These are phyloP conservation scores for Trametes punicea DNA, from an alignment of 768 basidiomycete genomes.

Conservation along the genomic window DNA sequence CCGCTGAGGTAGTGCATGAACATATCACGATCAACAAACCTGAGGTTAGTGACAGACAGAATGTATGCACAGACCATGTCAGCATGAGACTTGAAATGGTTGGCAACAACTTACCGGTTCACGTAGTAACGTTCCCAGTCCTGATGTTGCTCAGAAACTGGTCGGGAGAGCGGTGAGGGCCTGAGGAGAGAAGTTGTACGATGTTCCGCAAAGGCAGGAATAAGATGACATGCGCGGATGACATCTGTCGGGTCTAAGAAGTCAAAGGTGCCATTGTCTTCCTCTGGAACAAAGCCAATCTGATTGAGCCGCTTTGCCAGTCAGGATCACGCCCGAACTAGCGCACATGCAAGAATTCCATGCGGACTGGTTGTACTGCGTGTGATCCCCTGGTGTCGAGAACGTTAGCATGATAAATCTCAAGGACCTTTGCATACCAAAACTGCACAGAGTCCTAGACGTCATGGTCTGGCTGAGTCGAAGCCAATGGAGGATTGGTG, in stretches of 20 bases:
- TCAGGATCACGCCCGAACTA: slow-evolving; percentile 34
- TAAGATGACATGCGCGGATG: slow-evolving; percentile 38
- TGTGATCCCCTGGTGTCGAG: slow-evolving; percentile 20
- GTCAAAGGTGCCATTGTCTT: slow-evolving; percentile 35
- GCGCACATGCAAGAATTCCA: slow-evolving; percentile 39
- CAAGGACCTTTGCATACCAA: slow-evolving; percentile 30
- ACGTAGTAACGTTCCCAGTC: slow-evolving; percentile 27
- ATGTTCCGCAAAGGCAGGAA: slow-evolving; percentile 37
- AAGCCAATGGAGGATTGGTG: slow-evolving; percentile 3
- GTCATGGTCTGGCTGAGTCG: no score
- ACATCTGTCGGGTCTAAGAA: slow-evolving; percentile 44
- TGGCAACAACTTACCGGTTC: slow-evolving; percentile 27
- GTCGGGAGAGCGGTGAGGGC: not conserved
- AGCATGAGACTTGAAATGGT: slow-evolving; percentile 9
- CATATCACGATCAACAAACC: slow-evolving; percentile 29
- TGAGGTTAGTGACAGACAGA: not conserved
- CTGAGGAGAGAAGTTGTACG: slow-evolving; percentile 7
- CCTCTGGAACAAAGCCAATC: slow-evolving; percentile 30
- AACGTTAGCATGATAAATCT: slow-evolving; percentile 30
- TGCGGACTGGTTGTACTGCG: slow-evolving; percentile 6
- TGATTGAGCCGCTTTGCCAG: slow-evolving; percentile 31
- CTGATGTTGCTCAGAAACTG: slow-evolving; percentile 7
- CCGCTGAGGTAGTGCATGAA: slow-evolving; percentile 25
- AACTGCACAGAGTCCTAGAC: no score
- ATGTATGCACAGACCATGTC: not conserved